A percentile compares a stretch with the other conserved stretches of the same genome.
phyloP scores from a whole-genome alignment of 2,329 filamentous ascomycete species.

The Microcyclospora pomicola region DNA sequence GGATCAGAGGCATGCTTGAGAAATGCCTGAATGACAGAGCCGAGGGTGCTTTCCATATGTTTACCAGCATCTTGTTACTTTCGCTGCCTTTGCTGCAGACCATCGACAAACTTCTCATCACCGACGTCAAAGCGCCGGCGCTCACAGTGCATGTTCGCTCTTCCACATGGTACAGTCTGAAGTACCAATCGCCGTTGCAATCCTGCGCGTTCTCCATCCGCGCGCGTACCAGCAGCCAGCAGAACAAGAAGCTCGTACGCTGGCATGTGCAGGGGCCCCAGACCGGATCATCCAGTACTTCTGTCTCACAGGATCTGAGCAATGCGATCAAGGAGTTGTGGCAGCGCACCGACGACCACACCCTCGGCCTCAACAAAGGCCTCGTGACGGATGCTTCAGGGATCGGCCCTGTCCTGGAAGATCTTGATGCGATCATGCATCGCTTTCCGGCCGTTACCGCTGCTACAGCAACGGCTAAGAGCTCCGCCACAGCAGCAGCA shows the following conservation, averaged over 20 bases:
- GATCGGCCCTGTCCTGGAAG: conserved; percentile 22
- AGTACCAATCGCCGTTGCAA: conserved; percentile 27
- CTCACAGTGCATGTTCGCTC: conserved; percentile 21
- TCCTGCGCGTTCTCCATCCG: conserved; percentile 24
- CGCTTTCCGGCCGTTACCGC: conserved; percentile 8
- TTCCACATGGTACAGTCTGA: conserved; percentile 25
- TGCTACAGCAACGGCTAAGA: background rate
- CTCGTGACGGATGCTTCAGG: conserved; percentile 25
- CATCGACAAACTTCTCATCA: conserved; percentile 44
- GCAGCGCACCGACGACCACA: conserved; percentile 18
- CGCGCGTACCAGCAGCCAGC: conserved; percentile 10
- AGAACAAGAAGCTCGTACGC: conserved; percentile 9
- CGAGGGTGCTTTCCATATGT: conserved; percentile 34
- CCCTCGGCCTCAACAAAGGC: conserved; percentile 26
- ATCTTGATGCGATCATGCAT: conserved; percentile 26
- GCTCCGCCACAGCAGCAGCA: conserved; percentile 1
- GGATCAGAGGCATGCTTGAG: conserved; percentile 16
- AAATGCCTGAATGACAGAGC: conserved; percentile 42
- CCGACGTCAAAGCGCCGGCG: conserved; percentile 4
- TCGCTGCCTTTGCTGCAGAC: conserved; percentile 51
- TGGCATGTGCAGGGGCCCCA: conserved; percentile 26
- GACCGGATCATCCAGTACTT: conserved; percentile 1
- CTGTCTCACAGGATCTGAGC: conserved; percentile 16
- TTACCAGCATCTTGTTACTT: conserved; percentile 45
- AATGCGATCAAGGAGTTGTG: conserved; percentile 23